Percentiles rank a stretch among this genome's conserved stretches.
phyloP scores from a whole-genome alignment of 306 rosid genomes.

The cucumber (Cucumis sativus) region DNA sequence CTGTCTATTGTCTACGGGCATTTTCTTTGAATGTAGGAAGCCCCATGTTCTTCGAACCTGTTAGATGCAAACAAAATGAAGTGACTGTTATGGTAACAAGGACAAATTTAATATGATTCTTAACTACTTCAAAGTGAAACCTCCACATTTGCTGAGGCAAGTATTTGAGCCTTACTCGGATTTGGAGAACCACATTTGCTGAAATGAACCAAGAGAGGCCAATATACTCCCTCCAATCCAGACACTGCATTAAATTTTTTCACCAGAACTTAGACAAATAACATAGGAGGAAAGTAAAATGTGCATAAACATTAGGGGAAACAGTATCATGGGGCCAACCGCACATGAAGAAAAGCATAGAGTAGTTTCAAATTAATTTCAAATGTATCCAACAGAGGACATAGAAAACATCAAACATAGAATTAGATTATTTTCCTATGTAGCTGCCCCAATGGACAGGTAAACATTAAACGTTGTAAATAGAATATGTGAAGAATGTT shows the following conservation, averaged over 20 bases:
- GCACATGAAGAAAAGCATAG: background rate
- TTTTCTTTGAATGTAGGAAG: slow-evolving; percentile 88
- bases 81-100: background rate
- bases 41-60: slow-evolving; percentile 99
- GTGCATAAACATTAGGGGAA: background rate
- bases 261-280: background rate
- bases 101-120: background rate
- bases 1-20: slow-evolving; percentile 53
- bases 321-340: background rate
- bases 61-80: slow-evolving; percentile 3
- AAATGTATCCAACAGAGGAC: background rate
- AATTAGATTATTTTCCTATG: background rate
- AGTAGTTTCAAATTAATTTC: background rate
- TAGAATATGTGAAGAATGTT: background rate
- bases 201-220: slow-evolving; percentile 99
- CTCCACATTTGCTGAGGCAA: background rate
- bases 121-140: background rate
- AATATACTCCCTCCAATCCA: slow-evolving; percentile 99
- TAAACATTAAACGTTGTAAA: background rate
- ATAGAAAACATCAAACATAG: background rate
- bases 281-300: background rate
- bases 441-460: background rate
- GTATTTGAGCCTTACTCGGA: slow-evolving; percentile 54
- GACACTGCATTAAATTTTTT: slow-evolving; percentile 32
- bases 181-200: slow-evolving; percentile 79